Base-by-base conservation (phyloP, 2,329 filamentous ascomycete species). In the Cryphonectria parasitica region DNA sequence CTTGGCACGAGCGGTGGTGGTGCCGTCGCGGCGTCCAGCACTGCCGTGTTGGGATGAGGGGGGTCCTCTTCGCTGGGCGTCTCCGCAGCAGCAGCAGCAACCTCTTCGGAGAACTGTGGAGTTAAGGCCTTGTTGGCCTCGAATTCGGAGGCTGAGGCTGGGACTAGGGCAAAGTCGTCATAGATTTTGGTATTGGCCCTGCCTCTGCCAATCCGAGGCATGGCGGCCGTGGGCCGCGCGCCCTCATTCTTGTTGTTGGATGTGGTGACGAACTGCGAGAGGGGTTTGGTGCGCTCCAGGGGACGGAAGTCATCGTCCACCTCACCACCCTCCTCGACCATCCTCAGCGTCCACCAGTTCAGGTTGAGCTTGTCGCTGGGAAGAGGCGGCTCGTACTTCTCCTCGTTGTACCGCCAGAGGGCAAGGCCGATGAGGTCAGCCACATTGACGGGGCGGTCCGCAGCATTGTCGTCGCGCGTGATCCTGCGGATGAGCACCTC, bases 261-360 rank as follows among this genome's bases (percentile, higher is more conserved):
- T 17, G 72, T 70, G 31, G 72, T 73, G 39, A 71, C 72, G 52
- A 95, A 96, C 28, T 93, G 90, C 7, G 88, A 88, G n/a, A 96
- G 85, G 2, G 90, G 87, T 75, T 91, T 92, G 31, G 88, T 93
- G 49, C 93, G 87, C 70, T 92, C 91, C 56, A 96, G 84, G 0
- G 93, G 90, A 43, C 92, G 92, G 74, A 96, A 96, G 77, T 96
- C 93, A 74, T 94, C 92, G 75, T 97, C 93, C 1, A 95, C 90
- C 77, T 96, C 93, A 64, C 92, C 93, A 69, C 93, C 92, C 77
- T 96, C 90, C 72, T 96, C 90, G 1, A 95, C 92, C 89, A 97
- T 94, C 56, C 92, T 88, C 69, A 97, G 82, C 34, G 90, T 93
- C 91, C 92, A 96, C 83, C 90, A 90, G 77, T 95, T 95, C 75